phyloP scores from a whole-genome alignment of 75 land plant genomes.

The Pinus albicaulis region DNA sequence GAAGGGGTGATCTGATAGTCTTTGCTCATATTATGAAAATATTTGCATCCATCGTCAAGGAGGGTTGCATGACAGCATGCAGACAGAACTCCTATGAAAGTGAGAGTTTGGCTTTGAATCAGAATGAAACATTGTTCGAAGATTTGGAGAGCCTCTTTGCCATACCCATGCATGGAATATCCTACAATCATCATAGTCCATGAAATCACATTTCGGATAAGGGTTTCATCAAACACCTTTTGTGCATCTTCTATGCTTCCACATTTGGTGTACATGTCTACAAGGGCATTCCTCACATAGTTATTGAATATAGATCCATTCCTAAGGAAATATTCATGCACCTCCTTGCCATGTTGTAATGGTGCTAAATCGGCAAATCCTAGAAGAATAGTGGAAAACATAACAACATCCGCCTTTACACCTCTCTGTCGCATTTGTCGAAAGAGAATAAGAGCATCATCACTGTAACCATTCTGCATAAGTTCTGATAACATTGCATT shows the following conservation, averaged over 20 bases:
- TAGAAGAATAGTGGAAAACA: not conserved
- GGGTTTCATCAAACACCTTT: slow-evolving; percentile 4
- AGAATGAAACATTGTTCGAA: slow-evolving; percentile 4
- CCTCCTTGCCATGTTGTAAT: slow-evolving; percentile 4
- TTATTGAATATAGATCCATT: not conserved
- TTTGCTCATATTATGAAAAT: slow-evolving; percentile 4
- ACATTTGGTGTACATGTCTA: slow-evolving; percentile 17
- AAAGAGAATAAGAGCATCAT: slow-evolving; percentile 7
- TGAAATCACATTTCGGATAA: not conserved
- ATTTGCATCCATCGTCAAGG: slow-evolving; percentile 4
- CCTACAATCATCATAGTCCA: slow-evolving; percentile 13
- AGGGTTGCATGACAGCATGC: slow-evolving; percentile 19
- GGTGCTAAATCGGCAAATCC: slow-evolving; percentile 9
- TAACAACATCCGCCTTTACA: not conserved
- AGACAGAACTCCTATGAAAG: not conserved
- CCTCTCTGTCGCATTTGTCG: slow-evolving; percentile 7
- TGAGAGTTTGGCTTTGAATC: slow-evolving; percentile 4
- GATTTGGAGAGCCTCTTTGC: not conserved
- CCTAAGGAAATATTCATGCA: slow-evolving; percentile 11
- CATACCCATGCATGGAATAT: slow-evolving; percentile 5
- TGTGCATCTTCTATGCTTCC: slow-evolving; percentile 6
- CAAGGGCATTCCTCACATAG: slow-evolving; percentile 3
- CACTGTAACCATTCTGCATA: slow-evolving; percentile 1
- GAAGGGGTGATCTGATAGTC: slow-evolving; percentile 3
- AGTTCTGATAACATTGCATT: slow-evolving; percentile 11